Percentiles rank a stretch among this genome's conserved stretches.
These are phyloP conservation scores for Tuber microsphaerosporum DNA, from an alignment of 495 filamentous ascomycete species.

Conservation along the genomic window DNA sequence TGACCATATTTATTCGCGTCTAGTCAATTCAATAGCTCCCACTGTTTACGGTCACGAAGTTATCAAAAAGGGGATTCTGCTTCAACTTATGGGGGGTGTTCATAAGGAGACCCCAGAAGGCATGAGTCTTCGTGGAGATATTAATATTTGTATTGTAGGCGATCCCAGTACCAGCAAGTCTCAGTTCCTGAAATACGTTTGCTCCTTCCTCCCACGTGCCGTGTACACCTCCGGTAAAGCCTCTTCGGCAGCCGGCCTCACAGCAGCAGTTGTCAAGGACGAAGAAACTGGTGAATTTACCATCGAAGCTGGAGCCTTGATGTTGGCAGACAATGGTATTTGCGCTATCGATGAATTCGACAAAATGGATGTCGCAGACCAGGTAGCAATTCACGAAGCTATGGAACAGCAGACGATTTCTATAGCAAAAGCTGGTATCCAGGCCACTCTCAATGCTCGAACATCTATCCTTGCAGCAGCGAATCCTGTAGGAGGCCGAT, in stretches of 20 bases:
- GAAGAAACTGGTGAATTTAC: constrained; percentile 98
- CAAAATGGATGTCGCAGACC: constrained; percentile 97
- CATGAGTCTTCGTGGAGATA: constrained; percentile 88
- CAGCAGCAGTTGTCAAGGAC: constrained; percentile 93
- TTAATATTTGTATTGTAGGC: constrained; percentile 98
- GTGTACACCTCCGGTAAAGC: constrained; percentile 98
- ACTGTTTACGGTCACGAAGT: constrained; percentile 96
- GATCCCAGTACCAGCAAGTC: constrained; percentile 98
- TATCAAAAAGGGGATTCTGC: constrained; percentile 91
- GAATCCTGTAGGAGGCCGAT: constrained; percentile 90
- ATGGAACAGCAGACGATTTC: constrained; percentile 99
- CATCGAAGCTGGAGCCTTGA: constrained; percentile 95
- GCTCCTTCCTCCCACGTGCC: constrained; percentile 86
- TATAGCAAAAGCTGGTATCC: constrained; percentile 97
- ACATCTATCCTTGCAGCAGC: constrained; percentile 93
- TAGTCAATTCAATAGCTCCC: constrained; percentile 91
- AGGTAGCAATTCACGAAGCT: constrained; percentile 98
- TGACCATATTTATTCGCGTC: constrained; percentile 85
- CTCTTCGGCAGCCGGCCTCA: constrained; percentile 94
- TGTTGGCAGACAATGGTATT: constrained; percentile 95
- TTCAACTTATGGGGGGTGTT: constrained; percentile 90
- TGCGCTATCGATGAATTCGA: constrained; percentile 99
- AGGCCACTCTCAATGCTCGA: constrained; percentile 91
- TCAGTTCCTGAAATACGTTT: constrained; percentile 97
- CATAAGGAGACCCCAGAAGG: constrained; percentile 83